Percentiles rank a stretch among this genome's conserved stretches.
phyloP scores from a whole-genome alignment of 768 basidiomycete genomes.

The Phlebiopsis flavidoalba region DNA sequence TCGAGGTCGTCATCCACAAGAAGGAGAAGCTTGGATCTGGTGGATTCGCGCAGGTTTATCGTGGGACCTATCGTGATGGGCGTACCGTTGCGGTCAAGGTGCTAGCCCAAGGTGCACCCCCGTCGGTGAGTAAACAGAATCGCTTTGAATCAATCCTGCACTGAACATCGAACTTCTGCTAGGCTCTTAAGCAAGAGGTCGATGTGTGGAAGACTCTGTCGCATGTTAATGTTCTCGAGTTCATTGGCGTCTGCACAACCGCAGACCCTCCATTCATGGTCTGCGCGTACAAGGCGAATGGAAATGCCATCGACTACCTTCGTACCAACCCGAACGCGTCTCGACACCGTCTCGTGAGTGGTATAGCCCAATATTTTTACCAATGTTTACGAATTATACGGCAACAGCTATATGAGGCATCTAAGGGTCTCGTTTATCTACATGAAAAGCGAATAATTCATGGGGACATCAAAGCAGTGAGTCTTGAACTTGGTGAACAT shows the following conservation, averaged over 20 bases:
- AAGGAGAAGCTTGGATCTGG: conserved; percentile 4
- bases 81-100: conserved; percentile 6
- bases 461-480: conserved; percentile 21
- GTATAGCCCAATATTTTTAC: too few species aligned
- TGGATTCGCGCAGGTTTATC: conserved; percentile 4
- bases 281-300: conserved; percentile 12
- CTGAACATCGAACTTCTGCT: neutral
- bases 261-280: conserved; percentile 11
- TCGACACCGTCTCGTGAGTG: conserved; percentile 9
- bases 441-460: conserved; percentile 20
- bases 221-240: conserved; percentile 14
- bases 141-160: neutral
- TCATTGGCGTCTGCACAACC: conserved; percentile 9
- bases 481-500: neutral
- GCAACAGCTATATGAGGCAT: conserved; percentile 16
- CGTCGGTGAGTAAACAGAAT: neutral
- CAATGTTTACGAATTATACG: neutral
- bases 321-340: conserved; percentile 7
- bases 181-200: conserved; percentile 9
- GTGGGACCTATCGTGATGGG: conserved; percentile 2
- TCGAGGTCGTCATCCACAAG: neutral
- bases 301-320: conserved; percentile 11
- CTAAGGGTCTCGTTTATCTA: conserved; percentile 18
- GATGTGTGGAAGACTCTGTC: conserved; percentile 14
- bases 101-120: neutral